Evolutionary conservation across 2,329 filamentous ascomycete species (phyloP), one percentile per base, ranked within the genome.

Genomic region (Alternaria triticina): DNA sequence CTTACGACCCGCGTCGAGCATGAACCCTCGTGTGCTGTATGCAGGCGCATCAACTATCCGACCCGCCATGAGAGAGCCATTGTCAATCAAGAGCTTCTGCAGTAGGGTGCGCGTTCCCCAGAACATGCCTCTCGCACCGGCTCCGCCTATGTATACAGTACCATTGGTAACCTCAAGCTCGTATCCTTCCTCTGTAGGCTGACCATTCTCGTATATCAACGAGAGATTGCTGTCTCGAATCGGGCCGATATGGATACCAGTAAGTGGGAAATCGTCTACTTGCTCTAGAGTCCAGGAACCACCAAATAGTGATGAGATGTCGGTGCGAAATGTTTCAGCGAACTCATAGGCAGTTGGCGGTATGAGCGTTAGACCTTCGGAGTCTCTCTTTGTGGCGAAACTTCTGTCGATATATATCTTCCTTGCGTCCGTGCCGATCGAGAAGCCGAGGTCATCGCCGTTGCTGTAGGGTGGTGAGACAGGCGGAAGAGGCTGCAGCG

Each of bases 321-420:
- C 85, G 4, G 80, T 68, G 22, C 74, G 69, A 60, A 87, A 86
- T 0, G 80, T 82, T 17, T 77, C 69, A 2, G 84, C 85, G 45
- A 87, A 87, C 4, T 86, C 82, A n/a, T 75, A 66, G 1, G 82
- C 83, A 0, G 81, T 82, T 0, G 85, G 85, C 1, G 85, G 85
- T 46, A 87, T 86, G 9, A 86, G 77, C 0, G 84, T 86, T 27
- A 86, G 70, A 1, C 85, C 85, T 54, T 81, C 74, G 0, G 76
- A 74, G 58, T 87, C 85, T 8, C 72, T 76, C 30, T 65, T 68
- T 1, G 75, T 68, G 0, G 83, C 80, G 50, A 86, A 82, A 1
- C 61, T 64, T 1, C 67, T 64, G 5, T 82, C 71, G 10, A 87
- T 80, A 59, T 83, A 86, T 28, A 85, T 79, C 5, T 71, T 79